Percentiles rank a stretch among this genome's conserved stretches.
Conservation (phyloP, 1,139 yeast genomes). For the Sugiyamaella xylanicola region DNA sequence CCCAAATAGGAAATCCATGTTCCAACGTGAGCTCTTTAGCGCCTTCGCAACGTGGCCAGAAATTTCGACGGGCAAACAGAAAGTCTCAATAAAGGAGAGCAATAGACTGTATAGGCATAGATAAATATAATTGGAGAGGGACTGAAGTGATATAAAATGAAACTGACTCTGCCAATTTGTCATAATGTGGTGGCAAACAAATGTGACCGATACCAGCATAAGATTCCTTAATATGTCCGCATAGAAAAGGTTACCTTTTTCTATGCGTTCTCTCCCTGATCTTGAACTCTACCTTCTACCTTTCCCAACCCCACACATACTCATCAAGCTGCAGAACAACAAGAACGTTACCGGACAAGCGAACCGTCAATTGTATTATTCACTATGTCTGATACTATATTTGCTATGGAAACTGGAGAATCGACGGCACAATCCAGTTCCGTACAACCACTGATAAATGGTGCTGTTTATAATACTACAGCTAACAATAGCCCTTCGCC, state of each 20-base stretch:
- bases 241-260: not conserved
- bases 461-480: not conserved
- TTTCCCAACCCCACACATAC: slow-evolving; percentile 1
- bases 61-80: too few species aligned
- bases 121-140: too few species aligned
- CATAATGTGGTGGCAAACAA: too few species aligned
- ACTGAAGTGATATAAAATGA: too few species aligned
- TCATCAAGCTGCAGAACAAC: not conserved
- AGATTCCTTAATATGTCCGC: not conserved
- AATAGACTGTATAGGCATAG: too few species aligned
- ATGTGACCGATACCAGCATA: not conserved
- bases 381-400: slow-evolving; percentile 9
- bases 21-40: too few species aligned
- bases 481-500: slow-evolving; percentile 7
- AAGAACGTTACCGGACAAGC: not conserved
- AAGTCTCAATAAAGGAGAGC: too few species aligned
- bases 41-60: too few species aligned
- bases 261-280: not conserved
- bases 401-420: slow-evolving; percentile 9
- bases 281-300: not conserved
- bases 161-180: too few species aligned
- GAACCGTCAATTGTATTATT: not conserved
- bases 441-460: not conserved
- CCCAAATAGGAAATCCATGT: too few species aligned
- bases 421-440: not conserved